A percentile compares a stretch with the other conserved stretches of the same genome.
Conservation (phyloP, 2,329 filamentous ascomycete genomes). For the Fusarium devonianum region DNA sequence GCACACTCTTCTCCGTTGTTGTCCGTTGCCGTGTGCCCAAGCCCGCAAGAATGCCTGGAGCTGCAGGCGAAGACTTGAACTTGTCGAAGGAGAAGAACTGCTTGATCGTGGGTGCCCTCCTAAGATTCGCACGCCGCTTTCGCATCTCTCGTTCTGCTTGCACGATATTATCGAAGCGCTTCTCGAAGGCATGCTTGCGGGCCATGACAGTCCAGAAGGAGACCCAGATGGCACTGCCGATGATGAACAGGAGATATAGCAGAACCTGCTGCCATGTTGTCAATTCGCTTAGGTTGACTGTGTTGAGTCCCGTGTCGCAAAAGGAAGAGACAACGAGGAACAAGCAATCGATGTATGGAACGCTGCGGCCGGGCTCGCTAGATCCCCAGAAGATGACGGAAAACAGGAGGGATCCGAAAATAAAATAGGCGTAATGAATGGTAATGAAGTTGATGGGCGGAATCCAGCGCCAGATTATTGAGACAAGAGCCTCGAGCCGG, state of each 20-base stretch:
- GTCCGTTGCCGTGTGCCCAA: conserved; percentile 31
- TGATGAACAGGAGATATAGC: conserved; percentile 69
- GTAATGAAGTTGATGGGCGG: conserved; percentile 67
- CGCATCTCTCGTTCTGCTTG: conserved; percentile 48
- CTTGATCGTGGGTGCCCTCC: conserved; percentile 12
- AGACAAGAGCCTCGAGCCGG: conserved; percentile 13
- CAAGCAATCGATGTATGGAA: conserved; percentile 69
- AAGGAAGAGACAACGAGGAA: conserved; percentile 73
- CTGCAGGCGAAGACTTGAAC: conserved; percentile 29
- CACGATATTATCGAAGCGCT: conserved; percentile 63
- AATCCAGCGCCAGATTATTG: conserved; percentile 24
- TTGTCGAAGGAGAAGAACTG: conserved; percentile 34
- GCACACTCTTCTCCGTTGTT: conserved; percentile 17
- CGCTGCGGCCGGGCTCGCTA: conserved; percentile 57
- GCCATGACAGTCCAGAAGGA: conserved; percentile 69
- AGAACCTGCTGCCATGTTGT: conserved; percentile 74
- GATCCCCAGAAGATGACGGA: conserved; percentile 69
- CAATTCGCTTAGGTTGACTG: conserved; percentile 67
- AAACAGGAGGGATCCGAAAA: conserved; percentile 60
- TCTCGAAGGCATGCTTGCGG: conserved; percentile 68
- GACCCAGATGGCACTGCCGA: conserved; percentile 73
- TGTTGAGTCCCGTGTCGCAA: conserved; percentile 73
- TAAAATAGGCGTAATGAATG: conserved; percentile 73
- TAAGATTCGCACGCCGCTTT: conserved; percentile 23
- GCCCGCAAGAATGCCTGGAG: conserved; percentile 15